Percentiles rank a stretch among this genome's conserved stretches.
These are phyloP conservation scores for Coccomyxa subellipsoidea DNA, from an alignment of 163 green algal species.

Conservation along the genomic window DNA sequence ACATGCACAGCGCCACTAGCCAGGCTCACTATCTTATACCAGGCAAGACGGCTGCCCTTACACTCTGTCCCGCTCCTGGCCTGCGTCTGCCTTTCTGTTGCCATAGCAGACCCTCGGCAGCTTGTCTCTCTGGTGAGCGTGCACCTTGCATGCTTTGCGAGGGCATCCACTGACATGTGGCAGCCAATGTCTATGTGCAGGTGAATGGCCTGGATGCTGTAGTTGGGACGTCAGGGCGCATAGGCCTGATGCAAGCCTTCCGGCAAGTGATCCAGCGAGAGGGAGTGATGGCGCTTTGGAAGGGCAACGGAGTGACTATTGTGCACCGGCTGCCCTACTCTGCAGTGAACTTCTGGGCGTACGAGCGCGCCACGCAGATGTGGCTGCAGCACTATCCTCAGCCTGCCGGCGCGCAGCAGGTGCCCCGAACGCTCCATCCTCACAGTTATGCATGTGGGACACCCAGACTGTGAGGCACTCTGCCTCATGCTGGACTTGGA, in stretches of 20 bases:
- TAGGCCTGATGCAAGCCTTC: conserved; percentile 17
- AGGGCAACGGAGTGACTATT: conserved; percentile 74
- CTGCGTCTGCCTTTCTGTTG: neutral
- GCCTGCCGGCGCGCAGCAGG: neutral
- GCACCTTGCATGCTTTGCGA: neutral
- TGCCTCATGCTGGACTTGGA: neutral
- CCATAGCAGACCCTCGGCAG: neutral
- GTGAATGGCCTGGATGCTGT: conserved; percentile 1
- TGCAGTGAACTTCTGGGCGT: conserved; percentile 71
- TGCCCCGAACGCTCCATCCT: too few species aligned
- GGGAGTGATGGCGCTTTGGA: conserved; percentile 75
- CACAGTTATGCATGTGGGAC: too few species aligned
- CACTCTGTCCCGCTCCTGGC: neutral
- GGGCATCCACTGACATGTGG: neutral
- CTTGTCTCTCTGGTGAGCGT: too few species aligned
- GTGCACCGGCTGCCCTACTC: conserved; percentile 89
- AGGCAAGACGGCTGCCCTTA: conserved; percentile 52
- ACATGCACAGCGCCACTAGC: conserved; percentile 88
- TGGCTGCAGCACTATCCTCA: conserved; percentile 27
- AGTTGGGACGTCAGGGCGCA: neutral
- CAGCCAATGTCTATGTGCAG: neutral
- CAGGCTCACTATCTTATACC: conserved; percentile 95
- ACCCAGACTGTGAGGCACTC: too few species aligned
- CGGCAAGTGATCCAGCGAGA: conserved; percentile 46
- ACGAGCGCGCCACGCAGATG: conserved; percentile 52